Evolutionary conservation across 345 rosid genomes (phyloP), one percentile per base, ranked within the genome.

Genomic region (Corymbia maculata): DNA sequence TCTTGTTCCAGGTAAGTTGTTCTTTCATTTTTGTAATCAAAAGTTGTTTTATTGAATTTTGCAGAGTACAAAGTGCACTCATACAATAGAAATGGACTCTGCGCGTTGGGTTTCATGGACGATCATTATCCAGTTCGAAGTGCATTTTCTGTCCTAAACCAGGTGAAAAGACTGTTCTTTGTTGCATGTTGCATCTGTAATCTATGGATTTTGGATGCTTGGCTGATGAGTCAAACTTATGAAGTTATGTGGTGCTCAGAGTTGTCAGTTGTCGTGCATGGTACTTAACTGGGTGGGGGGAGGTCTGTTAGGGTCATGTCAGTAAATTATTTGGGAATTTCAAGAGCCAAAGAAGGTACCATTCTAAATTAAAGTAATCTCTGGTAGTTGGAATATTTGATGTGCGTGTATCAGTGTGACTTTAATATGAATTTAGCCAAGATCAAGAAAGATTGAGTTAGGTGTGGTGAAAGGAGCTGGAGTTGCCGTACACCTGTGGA

Each of bases 91-190:
- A 95, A 97, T 92, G 99, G 99, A 57, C 98, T 98, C 52, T 95
- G 98, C 87, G 96, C 93, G 4, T 52, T 96, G 89, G 99, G 98
- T 7, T 98, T 98, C 91, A 98, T 98, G 99, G 99, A 98, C 89
- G 98, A 94, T 94, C 98, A 95, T 86, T 96, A 97, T 89, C 98
- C 99, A 4, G 97, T 98, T 70, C 96, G 98, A 47, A 98, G 99
- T 88, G 94, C 99, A 28, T 98, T 98, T 87, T 96, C 97, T 52
- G 93, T 98, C 92, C 97, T 97, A 89, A 95, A 93, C 91, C 96
- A 97, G 98, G 99, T 97, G 87, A 42, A 57, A 32, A 8, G 44
- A 49, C 44, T 14, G 68, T 79, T 64, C 85, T 52, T 30, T 80
- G 51, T 32, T 53, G 52, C 21, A 1, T 49, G 50, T 49, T 47